These are phyloP conservation scores for Globisporangium apiculatum DNA, from an alignment of 352 stramenopile species.

Conservation along the genomic window DNA sequence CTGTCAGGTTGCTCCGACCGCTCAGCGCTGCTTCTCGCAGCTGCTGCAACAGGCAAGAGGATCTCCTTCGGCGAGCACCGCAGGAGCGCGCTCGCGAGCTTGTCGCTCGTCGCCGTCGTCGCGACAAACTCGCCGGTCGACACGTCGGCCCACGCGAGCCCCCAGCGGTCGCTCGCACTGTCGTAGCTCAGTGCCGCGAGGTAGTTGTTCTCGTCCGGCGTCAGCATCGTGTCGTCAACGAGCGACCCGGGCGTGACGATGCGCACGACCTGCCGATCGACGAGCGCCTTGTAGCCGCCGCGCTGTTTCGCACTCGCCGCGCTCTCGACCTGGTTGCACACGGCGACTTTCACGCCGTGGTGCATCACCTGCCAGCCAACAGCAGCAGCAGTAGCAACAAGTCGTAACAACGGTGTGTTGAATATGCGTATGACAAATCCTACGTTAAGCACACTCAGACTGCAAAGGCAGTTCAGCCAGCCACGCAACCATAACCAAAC, in stretches of 20 bases:
- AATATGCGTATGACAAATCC: too few relatives aligned
- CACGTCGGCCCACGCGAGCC: slow-evolving; percentile 66
- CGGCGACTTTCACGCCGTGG: slow-evolving; percentile 75
- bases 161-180: slow-evolving; percentile 19
- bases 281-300: slow-evolving; percentile 50
- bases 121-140: slow-evolving; percentile 77
- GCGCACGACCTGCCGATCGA: slow-evolving; percentile 71
- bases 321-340: slow-evolving; percentile 81
- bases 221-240: slow-evolving; percentile 74
- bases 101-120: slow-evolving; percentile 44
- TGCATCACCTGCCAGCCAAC: slow-evolving; percentile 53
- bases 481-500: not conserved
- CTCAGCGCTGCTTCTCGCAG: not conserved
- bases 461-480: not conserved
- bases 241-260: slow-evolving; percentile 71
- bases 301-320: slow-evolving; percentile 38
- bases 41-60: slow-evolving; percentile 30
- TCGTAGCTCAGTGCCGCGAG: slow-evolving; percentile 43
- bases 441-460: not conserved
- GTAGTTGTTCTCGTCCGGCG: slow-evolving; percentile 75
- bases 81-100: slow-evolving; percentile 49
- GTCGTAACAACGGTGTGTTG: too few relatives aligned
- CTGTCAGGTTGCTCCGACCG: not conserved
- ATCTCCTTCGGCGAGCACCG: slow-evolving; percentile 66
- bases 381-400: not conserved